phyloP scores from a whole-genome alignment of 2,329 filamentous ascomycete species.

The Diplodia sapinea region DNA sequence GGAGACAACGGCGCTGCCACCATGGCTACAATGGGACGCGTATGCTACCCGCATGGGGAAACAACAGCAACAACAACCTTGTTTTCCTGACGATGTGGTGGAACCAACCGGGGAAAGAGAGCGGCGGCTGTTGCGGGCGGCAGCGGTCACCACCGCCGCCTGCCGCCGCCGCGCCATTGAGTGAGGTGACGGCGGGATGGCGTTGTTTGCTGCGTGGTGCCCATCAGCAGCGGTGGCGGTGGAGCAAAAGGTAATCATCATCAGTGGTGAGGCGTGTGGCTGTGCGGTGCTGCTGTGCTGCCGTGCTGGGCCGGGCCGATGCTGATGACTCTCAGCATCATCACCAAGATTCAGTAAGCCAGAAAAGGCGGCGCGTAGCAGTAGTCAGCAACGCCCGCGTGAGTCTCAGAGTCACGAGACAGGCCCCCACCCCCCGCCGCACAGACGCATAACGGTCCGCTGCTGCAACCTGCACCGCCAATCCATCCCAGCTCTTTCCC shows the following conservation, averaged over 20 bases:
- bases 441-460: conserved; percentile 18
- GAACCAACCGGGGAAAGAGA: too few species aligned
- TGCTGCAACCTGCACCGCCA: background rate
- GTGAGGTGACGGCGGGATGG: background rate
- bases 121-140: too few species aligned
- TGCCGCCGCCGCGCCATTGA: too few species aligned
- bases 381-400: too few species aligned
- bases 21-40: background rate
- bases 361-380: background rate
- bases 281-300: background rate
- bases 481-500: too few species aligned
- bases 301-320: too few species aligned
- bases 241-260: background rate
- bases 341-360: background rate
- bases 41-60: background rate
- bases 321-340: background rate
- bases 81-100: too few species aligned
- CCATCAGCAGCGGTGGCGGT: background rate
- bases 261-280: background rate
- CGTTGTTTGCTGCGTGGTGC: background rate
- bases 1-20: background rate
- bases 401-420: background rate
- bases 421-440: background rate
- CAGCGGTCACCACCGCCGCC: too few species aligned
- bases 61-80: background rate